Evolutionary conservation across 78 protist species (phyloP).

Genomic region (Chrysochromulina tobinii): DNA sequence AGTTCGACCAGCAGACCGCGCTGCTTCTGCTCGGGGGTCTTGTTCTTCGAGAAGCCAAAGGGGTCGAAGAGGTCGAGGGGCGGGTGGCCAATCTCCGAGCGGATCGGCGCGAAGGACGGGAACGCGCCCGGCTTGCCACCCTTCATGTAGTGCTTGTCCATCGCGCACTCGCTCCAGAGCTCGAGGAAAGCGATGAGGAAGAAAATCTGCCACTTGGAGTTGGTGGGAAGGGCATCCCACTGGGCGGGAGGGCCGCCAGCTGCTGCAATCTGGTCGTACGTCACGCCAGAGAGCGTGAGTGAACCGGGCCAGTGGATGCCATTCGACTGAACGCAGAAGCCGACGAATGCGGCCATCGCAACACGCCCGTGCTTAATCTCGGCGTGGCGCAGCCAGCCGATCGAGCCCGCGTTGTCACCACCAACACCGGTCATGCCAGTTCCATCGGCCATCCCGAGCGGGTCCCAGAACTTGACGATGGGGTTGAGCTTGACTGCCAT

Average conservation of each 20-base stretch:
- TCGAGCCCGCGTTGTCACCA: neutral
- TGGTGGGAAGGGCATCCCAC: neutral
- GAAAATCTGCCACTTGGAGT: neutral
- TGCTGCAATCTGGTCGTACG: neutral
- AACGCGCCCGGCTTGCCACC: neutral
- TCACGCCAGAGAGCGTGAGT: neutral
- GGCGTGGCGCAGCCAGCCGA: neutral
- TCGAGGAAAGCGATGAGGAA: neutral
- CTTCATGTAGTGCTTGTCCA: neutral
- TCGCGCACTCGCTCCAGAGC: neutral
- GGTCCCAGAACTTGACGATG: neutral
- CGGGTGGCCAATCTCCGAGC: neutral
- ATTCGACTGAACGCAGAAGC: neutral
- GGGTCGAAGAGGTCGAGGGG: neutral
- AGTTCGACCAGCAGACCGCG: neutral
- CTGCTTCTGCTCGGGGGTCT: neutral
- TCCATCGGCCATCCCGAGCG: neutral
- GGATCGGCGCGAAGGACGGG: neutral
- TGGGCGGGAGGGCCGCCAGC: neutral
- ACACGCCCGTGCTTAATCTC: conserved; percentile 18
- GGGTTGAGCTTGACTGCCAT: too few species aligned
- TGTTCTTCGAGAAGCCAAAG: neutral
- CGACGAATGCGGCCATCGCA: neutral
- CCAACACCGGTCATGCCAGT: neutral
- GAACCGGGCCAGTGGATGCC: neutral